Conservation (phyloP, 2,329 filamentous ascomycete species). For the Pestalotiopsis sp. region DNA sequence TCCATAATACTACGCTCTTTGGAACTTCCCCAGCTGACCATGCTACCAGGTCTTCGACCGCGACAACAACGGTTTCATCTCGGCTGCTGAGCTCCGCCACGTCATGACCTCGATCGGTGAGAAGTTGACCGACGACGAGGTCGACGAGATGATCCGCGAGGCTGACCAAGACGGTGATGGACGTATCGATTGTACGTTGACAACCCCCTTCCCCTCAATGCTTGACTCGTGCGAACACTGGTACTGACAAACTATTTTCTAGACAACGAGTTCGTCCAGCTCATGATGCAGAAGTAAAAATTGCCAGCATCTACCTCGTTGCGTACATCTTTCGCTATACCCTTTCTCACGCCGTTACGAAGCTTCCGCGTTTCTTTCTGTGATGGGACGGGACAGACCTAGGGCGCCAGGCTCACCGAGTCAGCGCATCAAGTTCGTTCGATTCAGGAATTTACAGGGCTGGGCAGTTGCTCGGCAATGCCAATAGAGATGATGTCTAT, state of each 20-base stretch:
- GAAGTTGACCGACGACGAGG: slow-evolving; percentile 88
- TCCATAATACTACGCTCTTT: slow-evolving; percentile 11
- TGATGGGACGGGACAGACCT: slow-evolving; percentile 9
- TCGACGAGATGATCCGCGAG: slow-evolving; percentile 92
- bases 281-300: slow-evolving; percentile 92
- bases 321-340: slow-evolving; percentile 5
- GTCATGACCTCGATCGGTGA: slow-evolving; percentile 93
- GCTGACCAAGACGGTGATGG: slow-evolving; percentile 89
- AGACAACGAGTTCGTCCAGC: slow-evolving; percentile 93
- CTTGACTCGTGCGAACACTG: background rate
- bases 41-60: slow-evolving; percentile 71
- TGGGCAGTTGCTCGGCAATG: slow-evolving; percentile 14
- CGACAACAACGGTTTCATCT: slow-evolving; percentile 92
- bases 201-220: background rate
- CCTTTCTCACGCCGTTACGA: slow-evolving; percentile 17
- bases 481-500: slow-evolving; percentile 10
- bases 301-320: background rate
- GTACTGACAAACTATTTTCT: slow-evolving; percentile 9
- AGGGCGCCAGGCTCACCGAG: slow-evolving; percentile 15
- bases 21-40: slow-evolving; percentile 18
- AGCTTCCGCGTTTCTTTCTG: slow-evolving; percentile 15
- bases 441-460: slow-evolving; percentile 17
- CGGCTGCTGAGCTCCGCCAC: slow-evolving; percentile 82
- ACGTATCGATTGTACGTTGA: slow-evolving; percentile 77
- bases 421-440: slow-evolving; percentile 5